Evolutionary conservation across 1,284 basidiomycete species (phyloP), one percentile per base, ranked within the genome.

Genomic region (Pseudozyma thailandica): DNA sequence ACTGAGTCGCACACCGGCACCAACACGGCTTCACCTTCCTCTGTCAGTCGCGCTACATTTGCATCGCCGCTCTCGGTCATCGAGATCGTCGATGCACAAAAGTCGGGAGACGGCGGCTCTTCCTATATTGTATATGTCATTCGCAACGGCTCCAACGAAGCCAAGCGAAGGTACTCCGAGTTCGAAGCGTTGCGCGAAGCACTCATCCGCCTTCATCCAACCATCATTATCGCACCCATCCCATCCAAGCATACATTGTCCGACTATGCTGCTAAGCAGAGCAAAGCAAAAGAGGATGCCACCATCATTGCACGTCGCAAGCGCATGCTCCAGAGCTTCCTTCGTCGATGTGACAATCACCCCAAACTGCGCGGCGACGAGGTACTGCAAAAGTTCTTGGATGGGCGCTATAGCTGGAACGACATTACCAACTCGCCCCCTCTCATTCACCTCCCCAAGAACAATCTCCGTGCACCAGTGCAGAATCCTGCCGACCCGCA

Each of bases 201-300:
- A 55, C 88, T 99, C 44, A 87, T 90, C 43, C 92, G 90, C 72
- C 87, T 99, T 50, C 97, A 98, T 83, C 96, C 96, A 0, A 97
- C 94, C 13, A 86, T 95, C 74, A 98, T 99, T 79, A 91, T 99
- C 65, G 95, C 96, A 1, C 96, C 96, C 33, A 96, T 99, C 65
- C 96, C 96, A 1, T 94, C 92, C 4, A 98, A 99, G 85, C 94
- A 98, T 85, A 91, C 91, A 2, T 86, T 99, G 27, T 89, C 92
- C 26, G 96, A 98, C 80, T 98, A 98, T 85, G 96, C 96, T 0
- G 91, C 94, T 64, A 97, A 98, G 85, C 95, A 97, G 82, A 90
- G 88, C 58, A 97, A 95, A 84, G 95, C 95, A 12, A 98, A 96
- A 82, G 94, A 98, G 81, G 96, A 99, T 80, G 89, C 91, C 1